These are phyloP conservation scores for Lasiodiplodia hormozganensis DNA, from an alignment of 2,329 filamentous ascomycete genomes.

Conservation along the genomic window DNA sequence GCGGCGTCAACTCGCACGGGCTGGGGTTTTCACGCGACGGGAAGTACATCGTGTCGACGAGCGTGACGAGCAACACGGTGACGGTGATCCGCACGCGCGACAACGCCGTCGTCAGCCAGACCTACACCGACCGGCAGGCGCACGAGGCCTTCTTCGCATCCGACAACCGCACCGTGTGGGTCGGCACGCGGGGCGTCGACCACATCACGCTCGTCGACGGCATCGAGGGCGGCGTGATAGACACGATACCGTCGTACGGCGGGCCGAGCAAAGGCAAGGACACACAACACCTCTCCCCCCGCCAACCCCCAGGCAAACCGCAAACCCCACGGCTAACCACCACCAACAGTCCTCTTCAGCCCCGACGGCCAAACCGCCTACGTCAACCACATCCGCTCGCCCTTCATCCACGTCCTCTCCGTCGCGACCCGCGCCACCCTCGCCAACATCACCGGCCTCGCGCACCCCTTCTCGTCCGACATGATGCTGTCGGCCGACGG, in stretches of 20 bases:
- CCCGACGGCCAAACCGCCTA: slow-evolving; percentile 28
- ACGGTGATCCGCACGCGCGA: slow-evolving; percentile 26
- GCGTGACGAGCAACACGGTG: slow-evolving; percentile 28
- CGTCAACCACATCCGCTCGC: slow-evolving; percentile 30
- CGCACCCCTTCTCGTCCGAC: slow-evolving; percentile 29
- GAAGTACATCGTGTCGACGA: slow-evolving; percentile 30
- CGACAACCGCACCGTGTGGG: slow-evolving; percentile 29
- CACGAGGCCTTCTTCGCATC: slow-evolving; percentile 29
- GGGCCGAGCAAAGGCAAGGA: slow-evolving; percentile 28
- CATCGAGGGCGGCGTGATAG: slow-evolving; percentile 18
- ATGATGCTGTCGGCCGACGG: slow-evolving; percentile 30
- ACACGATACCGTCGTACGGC: slow-evolving; percentile 12
- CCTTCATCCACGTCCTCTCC: slow-evolving; percentile 27
- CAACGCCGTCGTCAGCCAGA: slow-evolving; percentile 24
- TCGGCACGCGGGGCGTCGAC: slow-evolving; percentile 27
- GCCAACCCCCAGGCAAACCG: too few species aligned
- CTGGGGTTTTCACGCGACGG: slow-evolving; percentile 27
- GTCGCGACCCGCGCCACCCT: background rate
- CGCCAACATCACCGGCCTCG: slow-evolving; percentile 30
- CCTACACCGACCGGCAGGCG: slow-evolving; percentile 24
- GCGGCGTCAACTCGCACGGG: slow-evolving; percentile 26
- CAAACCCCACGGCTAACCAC: background rate
- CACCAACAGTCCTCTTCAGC: slow-evolving; percentile 26
- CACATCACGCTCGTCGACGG: slow-evolving; percentile 25
- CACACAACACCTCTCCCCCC: too few species aligned